Percentiles rank a stretch among this genome's conserved stretches.
These are phyloP conservation scores for Bondarzewia mesenterica DNA, from an alignment of 1,284 basidiomycete genomes.

Conservation along the genomic window DNA sequence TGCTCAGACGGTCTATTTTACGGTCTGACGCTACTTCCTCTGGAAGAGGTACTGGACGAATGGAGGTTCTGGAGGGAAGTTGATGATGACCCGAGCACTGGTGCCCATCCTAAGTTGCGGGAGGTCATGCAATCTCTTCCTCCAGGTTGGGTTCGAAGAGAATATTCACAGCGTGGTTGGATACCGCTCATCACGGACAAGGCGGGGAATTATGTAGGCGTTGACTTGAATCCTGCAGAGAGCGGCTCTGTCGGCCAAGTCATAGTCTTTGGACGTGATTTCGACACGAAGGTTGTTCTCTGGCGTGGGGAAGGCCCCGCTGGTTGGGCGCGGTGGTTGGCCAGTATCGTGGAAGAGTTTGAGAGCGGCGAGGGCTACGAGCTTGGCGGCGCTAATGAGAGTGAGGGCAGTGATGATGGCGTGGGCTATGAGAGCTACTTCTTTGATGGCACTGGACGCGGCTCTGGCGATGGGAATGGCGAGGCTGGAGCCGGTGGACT, in stretches of 20 bases:
- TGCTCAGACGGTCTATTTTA: conserved; percentile 88
- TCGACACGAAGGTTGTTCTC: conserved; percentile 95
- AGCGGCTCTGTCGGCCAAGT: conserved; percentile 82
- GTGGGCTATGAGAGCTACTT: conserved; percentile 86
- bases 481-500: conserved; percentile 63
- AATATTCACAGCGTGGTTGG: conserved; percentile 95
- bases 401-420: conserved; percentile 70
- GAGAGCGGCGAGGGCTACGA: conserved; percentile 87
- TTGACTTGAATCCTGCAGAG: conserved; percentile 86
- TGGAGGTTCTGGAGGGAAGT: conserved; percentile 93
- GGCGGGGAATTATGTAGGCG: conserved; percentile 93
- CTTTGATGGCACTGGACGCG: conserved; percentile 67
- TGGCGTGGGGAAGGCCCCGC: conserved; percentile 85
- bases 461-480: conserved; percentile 66
- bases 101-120: conserved; percentile 63
- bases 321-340: conserved; percentile 94
- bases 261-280: conserved; percentile 95
- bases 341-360: conserved; percentile 88
- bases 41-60: conserved; percentile 88
- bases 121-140: conserved; percentile 87
- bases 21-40: conserved; percentile 73
- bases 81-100: conserved; percentile 76
- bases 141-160: conserved; percentile 81
- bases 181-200: conserved; percentile 91
- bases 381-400: conserved; percentile 45